Evolutionary conservation across 1,284 basidiomycete species (phyloP).

Genomic region (Pseudozyma hubeiensis): DNA sequence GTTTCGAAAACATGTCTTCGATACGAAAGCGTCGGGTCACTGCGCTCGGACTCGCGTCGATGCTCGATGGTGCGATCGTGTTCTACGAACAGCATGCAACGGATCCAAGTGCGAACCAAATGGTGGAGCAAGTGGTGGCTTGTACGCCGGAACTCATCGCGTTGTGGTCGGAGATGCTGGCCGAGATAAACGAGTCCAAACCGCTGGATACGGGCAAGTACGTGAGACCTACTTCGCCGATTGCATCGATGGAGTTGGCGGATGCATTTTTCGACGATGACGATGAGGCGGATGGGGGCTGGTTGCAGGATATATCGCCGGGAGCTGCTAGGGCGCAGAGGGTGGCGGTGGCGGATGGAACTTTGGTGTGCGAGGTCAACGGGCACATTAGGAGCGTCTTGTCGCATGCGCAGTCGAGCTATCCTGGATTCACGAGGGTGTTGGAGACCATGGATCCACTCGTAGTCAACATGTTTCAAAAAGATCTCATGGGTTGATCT

Average conservation of each 20-base stretch:
- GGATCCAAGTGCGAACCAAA: neutral
- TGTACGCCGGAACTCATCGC: conserved; percentile 54
- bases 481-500: conserved; percentile 43
- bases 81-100: conserved; percentile 15
- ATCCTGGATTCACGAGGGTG: conserved; percentile 33
- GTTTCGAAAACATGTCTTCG: conserved; percentile 63
- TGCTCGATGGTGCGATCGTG: conserved; percentile 31
- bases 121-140: conserved; percentile 21
- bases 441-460: conserved; percentile 58
- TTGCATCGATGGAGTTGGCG: conserved; percentile 47
- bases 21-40: conserved; percentile 55
- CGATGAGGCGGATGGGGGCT: conserved; percentile 39
- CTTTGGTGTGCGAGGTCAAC: conserved; percentile 39
- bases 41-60: conserved; percentile 56
- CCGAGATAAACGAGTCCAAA: conserved; percentile 52
- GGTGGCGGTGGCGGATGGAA: conserved; percentile 51
- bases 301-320: conserved; percentile 60
- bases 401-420: conserved; percentile 39
- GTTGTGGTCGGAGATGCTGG: conserved; percentile 62
- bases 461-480: conserved; percentile 60
- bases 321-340: conserved; percentile 51
- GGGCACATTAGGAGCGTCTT: conserved; percentile 47
- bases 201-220: conserved; percentile 33
- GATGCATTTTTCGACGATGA: conserved; percentile 43
- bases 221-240: conserved; percentile 40